Evolutionary conservation across 1,284 basidiomycete genomes (phyloP).

Genomic region (Ceratobasidium sp.): DNA sequence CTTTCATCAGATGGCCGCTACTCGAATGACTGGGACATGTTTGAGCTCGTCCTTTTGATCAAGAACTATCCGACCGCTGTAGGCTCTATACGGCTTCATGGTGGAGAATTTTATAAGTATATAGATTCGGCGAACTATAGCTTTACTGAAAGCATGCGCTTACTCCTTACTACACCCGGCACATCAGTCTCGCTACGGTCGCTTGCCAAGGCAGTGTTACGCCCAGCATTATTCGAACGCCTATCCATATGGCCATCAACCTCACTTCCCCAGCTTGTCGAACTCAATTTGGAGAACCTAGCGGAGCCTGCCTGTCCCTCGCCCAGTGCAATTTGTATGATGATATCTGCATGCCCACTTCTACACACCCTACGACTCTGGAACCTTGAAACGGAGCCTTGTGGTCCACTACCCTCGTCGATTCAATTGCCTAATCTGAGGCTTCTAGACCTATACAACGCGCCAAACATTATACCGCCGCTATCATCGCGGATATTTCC

Average conservation of each 20-base stretch:
- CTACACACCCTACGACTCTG: background rate
- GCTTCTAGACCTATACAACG: background rate
- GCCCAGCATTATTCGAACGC: too few species aligned
- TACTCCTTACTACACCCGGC: too few species aligned
- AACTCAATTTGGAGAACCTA: background rate
- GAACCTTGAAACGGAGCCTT: background rate
- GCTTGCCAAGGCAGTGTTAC: background rate
- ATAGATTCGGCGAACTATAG: too few species aligned
- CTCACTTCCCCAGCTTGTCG: background rate
- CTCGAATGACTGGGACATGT: background rate
- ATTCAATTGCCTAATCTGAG: background rate
- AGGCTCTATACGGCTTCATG: background rate
- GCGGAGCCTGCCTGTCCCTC: background rate
- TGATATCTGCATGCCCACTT: background rate
- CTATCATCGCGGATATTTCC: too few species aligned
- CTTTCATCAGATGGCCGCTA: background rate
- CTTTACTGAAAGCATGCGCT: too few species aligned
- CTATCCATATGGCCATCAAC: background rate
- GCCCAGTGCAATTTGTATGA: background rate
- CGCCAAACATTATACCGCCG: background rate
- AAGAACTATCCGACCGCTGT: background rate
- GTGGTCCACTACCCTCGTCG: background rate
- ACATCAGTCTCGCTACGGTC: too few species aligned
- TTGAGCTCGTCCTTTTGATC: background rate
- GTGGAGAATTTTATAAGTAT: background rate